Evolutionary conservation across 495 filamentous ascomycete genomes (phyloP).

Genomic region (Jackrogersella multiformis): DNA sequence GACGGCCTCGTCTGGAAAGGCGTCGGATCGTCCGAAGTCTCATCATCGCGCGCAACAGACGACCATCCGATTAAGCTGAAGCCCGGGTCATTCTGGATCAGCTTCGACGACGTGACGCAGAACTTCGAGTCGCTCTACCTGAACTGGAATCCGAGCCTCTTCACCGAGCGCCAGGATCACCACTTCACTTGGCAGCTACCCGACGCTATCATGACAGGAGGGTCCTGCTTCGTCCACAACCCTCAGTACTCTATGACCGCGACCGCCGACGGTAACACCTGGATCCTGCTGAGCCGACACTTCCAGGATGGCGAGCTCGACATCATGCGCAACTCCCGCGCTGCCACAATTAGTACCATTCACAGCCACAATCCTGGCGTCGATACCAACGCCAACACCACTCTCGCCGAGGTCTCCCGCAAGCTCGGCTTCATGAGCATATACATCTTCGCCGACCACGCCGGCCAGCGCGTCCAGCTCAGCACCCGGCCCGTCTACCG

Average conservation of each 20-base stretch:
- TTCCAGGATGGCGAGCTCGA: constrained; percentile 66
- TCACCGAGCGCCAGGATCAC: constrained; percentile 80
- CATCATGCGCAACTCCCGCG: constrained; percentile 47
- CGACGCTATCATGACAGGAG: constrained; percentile 60
- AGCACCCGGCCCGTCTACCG: constrained; percentile 71
- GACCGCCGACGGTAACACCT: constrained; percentile 68
- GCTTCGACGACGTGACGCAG: constrained; percentile 81
- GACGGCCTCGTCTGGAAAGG: constrained; percentile 74
- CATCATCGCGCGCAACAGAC: constrained; percentile 19
- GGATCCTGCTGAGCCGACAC: constrained; percentile 87
- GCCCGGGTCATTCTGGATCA: constrained; percentile 92
- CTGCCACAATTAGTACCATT: constrained; percentile 9
- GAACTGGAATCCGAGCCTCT: constrained; percentile 95
- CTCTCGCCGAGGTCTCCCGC: constrained; percentile 53
- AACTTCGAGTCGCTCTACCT: constrained; percentile 95
- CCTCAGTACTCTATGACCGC: constrained; percentile 82
- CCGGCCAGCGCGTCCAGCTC: constrained; percentile 78
- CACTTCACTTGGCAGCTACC: constrained; percentile 90
- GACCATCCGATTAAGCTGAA: constrained; percentile 44
- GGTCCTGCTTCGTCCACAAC: constrained; percentile 72
- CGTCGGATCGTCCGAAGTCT: constrained; percentile 38
- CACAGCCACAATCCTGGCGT: constrained; percentile 10
- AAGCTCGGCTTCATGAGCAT: constrained; percentile 83
- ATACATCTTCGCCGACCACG: constrained; percentile 72
- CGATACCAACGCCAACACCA: constrained; percentile 36